Evolutionary conservation across 108 stramenopile species (phyloP), one percentile per base, ranked within the genome.

Genomic region (Pseudonitzschia delicatissima): DNA sequence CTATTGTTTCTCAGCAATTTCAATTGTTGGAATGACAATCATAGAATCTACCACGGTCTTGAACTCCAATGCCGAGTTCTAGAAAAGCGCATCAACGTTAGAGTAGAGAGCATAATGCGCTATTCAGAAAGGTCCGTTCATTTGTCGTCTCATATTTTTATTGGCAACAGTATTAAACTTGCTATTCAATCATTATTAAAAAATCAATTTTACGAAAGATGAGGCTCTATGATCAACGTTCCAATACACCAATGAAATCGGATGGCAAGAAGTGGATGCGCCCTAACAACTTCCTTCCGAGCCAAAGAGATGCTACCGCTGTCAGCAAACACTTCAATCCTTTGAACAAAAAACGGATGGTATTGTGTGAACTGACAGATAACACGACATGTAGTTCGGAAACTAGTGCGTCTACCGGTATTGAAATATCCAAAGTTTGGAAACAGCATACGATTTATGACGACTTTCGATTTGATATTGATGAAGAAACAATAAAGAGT

Each of bases 221-320:
- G 60, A 61, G 60, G 40, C 60, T 61, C 21, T 61, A 61, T 37
- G 60, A 61, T 36, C 60, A 61, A 35, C 15, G 6, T 0, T 36
- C 33, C 9, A 42, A n/a, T n/a, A 61, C 60, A 4, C 60, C 60
- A 7, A 40, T 42, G 25, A 37, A 40, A 4, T 40, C 60, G 25
- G 36, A 42, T 25, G 23, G 60, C 11, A 61, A 42, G 60, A 61
- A 61, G 39, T 61, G 60, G 60, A 42, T 61, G 21, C 60, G 60
- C 18, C 60, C 60, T 2, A 40, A 37, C 25, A 42, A 27, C 21
- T 61, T 61, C 27, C 17, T 61, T 40, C 60, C 60, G 23, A 18
- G 40, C 13, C 2, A 37, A 37, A 42, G 20, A 0, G 60, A 61
- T 26, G 37, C 9, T 1, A 42, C 20, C 20, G 50, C 20, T 15